phyloP scores from a whole-genome alignment of 768 basidiomycete species.

The Termitomyces sp. region DNA sequence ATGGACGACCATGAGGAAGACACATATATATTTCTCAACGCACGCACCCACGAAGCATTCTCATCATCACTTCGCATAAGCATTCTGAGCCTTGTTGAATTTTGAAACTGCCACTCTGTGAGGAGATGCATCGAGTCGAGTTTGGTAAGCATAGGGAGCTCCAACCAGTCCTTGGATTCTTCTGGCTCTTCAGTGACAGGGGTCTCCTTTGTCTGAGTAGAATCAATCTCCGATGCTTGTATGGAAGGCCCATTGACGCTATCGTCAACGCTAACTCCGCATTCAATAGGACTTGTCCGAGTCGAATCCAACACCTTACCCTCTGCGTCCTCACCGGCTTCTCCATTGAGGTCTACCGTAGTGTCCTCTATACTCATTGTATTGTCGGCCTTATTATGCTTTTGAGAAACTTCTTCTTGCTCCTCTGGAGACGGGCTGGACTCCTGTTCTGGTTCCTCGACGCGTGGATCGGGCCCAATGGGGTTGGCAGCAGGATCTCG shows the following conservation, averaged over 20 bases:
- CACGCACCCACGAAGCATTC: constrained; percentile 69
- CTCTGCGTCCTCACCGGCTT: constrained; percentile 11
- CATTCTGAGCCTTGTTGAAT: constrained; percentile 62
- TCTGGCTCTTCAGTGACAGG: constrained; percentile 22
- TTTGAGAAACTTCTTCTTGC: constrained; percentile 17
- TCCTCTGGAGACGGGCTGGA: constrained; percentile 24
- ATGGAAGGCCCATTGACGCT: constrained; percentile 14
- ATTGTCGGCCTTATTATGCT: background rate
- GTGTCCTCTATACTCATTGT: constrained; percentile 1
- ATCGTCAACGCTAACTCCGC: constrained; percentile 15
- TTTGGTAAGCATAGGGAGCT: constrained; percentile 67
- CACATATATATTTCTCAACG: background rate
- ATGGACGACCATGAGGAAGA: constrained; percentile 5
- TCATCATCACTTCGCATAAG: constrained; percentile 83
- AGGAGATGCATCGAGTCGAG: constrained; percentile 72
- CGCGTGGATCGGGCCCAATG: constrained; percentile 58
- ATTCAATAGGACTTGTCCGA: constrained; percentile 20
- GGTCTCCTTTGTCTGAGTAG: constrained; percentile 4
- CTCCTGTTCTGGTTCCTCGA: constrained; percentile 23
- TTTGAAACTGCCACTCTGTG: constrained; percentile 87
- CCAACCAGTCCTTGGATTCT: constrained; percentile 63
- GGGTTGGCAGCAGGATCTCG: constrained; percentile 71
- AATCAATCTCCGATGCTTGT: constrained; percentile 18
- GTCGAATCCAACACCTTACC: constrained; percentile 13
- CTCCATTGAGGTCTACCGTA: constrained; percentile 3